Percentiles rank a stretch among this genome's conserved stretches.
phyloP scores from a whole-genome alignment of 768 basidiomycete species.

The Mycena haematopus region DNA sequence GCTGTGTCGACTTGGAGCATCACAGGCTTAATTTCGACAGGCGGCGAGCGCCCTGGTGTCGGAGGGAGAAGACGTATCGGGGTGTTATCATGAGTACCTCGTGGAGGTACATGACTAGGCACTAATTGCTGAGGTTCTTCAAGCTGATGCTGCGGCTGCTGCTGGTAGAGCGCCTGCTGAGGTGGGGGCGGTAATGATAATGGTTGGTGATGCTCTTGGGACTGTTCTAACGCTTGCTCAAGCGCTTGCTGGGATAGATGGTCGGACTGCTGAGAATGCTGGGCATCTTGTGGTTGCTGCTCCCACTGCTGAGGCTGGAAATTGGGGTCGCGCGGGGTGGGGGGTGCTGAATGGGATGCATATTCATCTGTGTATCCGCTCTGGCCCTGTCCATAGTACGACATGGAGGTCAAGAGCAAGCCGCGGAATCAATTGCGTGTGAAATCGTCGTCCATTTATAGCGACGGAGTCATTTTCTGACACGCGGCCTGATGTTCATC shows the following conservation, averaged over 20 bases:
- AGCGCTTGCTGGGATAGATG: constrained; percentile 10
- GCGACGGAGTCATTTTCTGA: constrained; percentile 28
- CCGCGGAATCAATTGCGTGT: constrained; percentile 28
- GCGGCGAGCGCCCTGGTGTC: constrained; percentile 31
- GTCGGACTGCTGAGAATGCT: constrained; percentile 28
- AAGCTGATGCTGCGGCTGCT: constrained; percentile 34
- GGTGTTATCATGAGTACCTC: constrained; percentile 36
- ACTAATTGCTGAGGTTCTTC: constrained; percentile 32
- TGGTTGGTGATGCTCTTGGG: constrained; percentile 16
- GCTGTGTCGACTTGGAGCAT: constrained; percentile 33
- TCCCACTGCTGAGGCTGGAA: constrained; percentile 41
- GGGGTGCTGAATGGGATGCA: constrained; percentile 47
- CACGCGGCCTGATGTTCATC: background rate
- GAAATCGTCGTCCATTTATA: constrained; percentile 38
- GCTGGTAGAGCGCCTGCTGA: constrained; percentile 8
- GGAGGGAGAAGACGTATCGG: constrained; percentile 41
- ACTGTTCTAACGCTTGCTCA: too few species aligned
- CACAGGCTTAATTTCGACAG: constrained; percentile 32
- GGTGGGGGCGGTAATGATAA: constrained; percentile 4
- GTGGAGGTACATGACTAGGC: constrained; percentile 36
- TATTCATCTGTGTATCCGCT: constrained; percentile 47
- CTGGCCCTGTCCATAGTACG: constrained; percentile 44
- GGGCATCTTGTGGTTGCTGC: constrained; percentile 36
- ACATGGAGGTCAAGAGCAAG: constrained; percentile 48
- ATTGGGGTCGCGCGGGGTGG: constrained; percentile 48